Conservation (phyloP, 73 alveolate genomes). For the Paramecium pentaurelia region DNA sequence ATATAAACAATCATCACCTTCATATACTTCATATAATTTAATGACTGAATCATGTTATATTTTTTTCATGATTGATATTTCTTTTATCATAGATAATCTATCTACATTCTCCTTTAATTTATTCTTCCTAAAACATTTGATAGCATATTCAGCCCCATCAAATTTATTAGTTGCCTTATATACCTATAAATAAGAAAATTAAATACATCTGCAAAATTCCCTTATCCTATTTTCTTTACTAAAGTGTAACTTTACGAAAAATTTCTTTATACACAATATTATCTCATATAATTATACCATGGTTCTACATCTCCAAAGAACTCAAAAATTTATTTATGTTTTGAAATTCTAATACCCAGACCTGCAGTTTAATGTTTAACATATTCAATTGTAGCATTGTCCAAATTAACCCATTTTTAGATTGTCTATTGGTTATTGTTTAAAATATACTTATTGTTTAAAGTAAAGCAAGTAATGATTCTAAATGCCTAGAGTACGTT, state of each 20-base stretch:
- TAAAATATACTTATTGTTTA: not conserved
- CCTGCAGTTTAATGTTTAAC: not conserved
- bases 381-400: not conserved
- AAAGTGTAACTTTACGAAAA: conserved; percentile 37
- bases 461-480: not conserved
- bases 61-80: conserved; percentile 1
- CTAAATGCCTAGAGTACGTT: not conserved
- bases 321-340: not conserved
- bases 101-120: not conserved
- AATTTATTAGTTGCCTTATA: not conserved
- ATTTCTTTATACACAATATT: conserved; percentile 10
- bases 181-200: not conserved
- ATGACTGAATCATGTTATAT: conserved; percentile 1
- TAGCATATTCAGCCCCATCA: not conserved
- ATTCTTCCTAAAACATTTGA: not conserved
- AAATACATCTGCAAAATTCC: conserved; percentile 56
- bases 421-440: not conserved
- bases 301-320: not conserved
- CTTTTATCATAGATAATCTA: not conserved
- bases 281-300: not conserved
- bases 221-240: conserved; percentile 49
- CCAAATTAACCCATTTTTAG: not conserved
- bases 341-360: not conserved
- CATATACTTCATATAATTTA: conserved; percentile 51
- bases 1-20: conserved; percentile 25